These are phyloP conservation scores for Phytophthora pini DNA, from an alignment of 352 stramenopile species.

Conservation along the genomic window DNA sequence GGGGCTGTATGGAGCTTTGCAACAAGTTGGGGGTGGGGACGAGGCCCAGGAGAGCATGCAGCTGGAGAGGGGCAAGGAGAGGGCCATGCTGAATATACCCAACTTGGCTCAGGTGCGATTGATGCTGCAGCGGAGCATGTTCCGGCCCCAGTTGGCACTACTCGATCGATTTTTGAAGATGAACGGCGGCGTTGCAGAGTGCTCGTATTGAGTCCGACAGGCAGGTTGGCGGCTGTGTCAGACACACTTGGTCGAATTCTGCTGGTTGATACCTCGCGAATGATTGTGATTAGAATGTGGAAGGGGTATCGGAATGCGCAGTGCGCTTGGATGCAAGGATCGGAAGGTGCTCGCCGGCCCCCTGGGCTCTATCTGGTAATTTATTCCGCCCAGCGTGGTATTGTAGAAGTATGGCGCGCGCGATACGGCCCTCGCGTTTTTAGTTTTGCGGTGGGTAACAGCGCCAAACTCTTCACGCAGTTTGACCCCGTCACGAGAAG, in stretches of 20 bases:
- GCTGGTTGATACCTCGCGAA: slow-evolving; percentile 78
- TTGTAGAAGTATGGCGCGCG: slow-evolving; percentile 85
- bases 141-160: slow-evolving; percentile 60
- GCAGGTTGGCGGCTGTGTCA: slow-evolving; percentile 69
- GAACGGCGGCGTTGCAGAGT: slow-evolving; percentile 61
- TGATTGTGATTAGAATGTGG: slow-evolving; percentile 88
- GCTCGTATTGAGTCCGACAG: slow-evolving; percentile 73
- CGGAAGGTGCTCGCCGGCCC: slow-evolving; percentile 51
- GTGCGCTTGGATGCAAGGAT: slow-evolving; percentile 81
- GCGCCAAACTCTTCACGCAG: slow-evolving; percentile 71
- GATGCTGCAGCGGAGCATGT: slow-evolving; percentile 77
- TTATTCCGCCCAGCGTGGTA: slow-evolving; percentile 83
- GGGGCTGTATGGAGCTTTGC: slow-evolving; percentile 86
- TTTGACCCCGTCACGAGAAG: slow-evolving; percentile 41
- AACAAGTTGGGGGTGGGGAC: slow-evolving; percentile 80
- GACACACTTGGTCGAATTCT: slow-evolving; percentile 81
- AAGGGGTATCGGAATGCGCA: slow-evolving; percentile 89
- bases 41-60: slow-evolving; percentile 4
- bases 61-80: slow-evolving; percentile 22
- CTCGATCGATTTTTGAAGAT: slow-evolving; percentile 68
- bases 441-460: slow-evolving; percentile 72
- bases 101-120: slow-evolving; percentile 37
- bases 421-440: slow-evolving; percentile 79
- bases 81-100: slow-evolving; percentile 28
- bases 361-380: slow-evolving; percentile 84